A percentile compares a stretch with the other conserved stretches of the same genome.
These are phyloP conservation scores for Dipteronia dyeriana DNA, from an alignment of 345 rosid species.

Conservation along the genomic window DNA sequence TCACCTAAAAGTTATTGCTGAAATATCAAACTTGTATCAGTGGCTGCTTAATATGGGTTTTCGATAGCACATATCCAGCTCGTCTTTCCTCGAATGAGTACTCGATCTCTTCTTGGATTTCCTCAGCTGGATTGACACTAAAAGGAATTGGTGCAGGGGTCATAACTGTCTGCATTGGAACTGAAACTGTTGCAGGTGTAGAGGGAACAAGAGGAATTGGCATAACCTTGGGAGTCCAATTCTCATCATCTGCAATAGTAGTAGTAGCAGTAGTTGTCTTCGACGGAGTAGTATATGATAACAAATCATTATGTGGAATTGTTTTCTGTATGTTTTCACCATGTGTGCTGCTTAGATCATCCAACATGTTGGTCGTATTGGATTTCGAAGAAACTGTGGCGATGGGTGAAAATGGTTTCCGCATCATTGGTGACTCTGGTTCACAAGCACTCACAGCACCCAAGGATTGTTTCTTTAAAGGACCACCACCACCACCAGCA, in stretches of 20 bases:
- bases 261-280: slow-evolving; percentile 26
- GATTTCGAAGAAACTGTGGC: slow-evolving; percentile 52
- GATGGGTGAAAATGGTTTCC: slow-evolving; percentile 91
- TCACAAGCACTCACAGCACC: slow-evolving; percentile 41
- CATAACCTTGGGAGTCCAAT: slow-evolving; percentile 60
- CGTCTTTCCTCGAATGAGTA: slow-evolving; percentile 91
- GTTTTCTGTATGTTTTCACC: slow-evolving; percentile 38
- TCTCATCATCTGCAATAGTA: slow-evolving; percentile 52
- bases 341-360: slow-evolving; percentile 20
- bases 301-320: slow-evolving; percentile 25
- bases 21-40: slow-evolving; percentile 47
- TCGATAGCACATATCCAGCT: slow-evolving; percentile 68
- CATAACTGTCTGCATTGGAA: slow-evolving; percentile 73
- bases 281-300: slow-evolving; percentile 50
- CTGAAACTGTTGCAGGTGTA: slow-evolving; percentile 68
- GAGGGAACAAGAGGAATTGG: slow-evolving; percentile 48
- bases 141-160: slow-evolving; percentile 58
- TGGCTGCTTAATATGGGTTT: slow-evolving; percentile 32
- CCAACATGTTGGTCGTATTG: slow-evolving; percentile 35
- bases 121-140: slow-evolving; percentile 35
- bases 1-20: slow-evolving; percentile 4
- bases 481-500: slow-evolving; percentile 53
- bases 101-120: slow-evolving; percentile 52
- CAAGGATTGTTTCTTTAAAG: slow-evolving; percentile 58
- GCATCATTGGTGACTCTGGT: slow-evolving; percentile 65